A percentile compares a stretch with the other conserved stretches of the same genome.
phyloP scores from a whole-genome alignment of 352 stramenopile species.

The Globisporangium paddicum region DNA sequence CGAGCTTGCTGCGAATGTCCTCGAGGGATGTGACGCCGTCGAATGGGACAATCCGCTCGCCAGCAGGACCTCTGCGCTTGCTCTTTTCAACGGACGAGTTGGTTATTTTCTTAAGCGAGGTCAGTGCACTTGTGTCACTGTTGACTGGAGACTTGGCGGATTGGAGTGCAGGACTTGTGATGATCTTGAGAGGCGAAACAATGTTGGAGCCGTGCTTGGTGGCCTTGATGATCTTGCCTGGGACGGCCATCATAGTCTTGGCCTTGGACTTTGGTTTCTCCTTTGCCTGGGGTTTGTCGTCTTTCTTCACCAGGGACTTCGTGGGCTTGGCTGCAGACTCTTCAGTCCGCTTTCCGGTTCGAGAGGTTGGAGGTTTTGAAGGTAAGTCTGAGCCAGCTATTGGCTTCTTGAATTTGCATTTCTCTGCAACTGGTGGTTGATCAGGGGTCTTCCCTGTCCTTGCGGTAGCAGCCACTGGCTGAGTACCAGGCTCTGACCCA shows the following conservation, averaged over 20 bases:
- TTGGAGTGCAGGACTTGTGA: not conserved
- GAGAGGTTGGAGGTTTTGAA: conserved; percentile 7
- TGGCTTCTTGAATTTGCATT: conserved; percentile 16
- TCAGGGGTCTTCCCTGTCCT: conserved; percentile 12
- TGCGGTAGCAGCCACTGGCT: not conserved
- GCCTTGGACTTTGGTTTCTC: conserved; percentile 15
- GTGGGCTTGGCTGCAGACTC: not conserved
- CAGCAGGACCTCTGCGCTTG: conserved; percentile 12
- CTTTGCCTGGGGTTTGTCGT: conserved; percentile 18
- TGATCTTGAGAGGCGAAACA: conserved; percentile 9
- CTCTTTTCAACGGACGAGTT: conserved; percentile 29
- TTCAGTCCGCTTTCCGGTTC: conserved; percentile 12
- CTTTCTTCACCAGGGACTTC: conserved; percentile 8
- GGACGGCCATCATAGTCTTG: conserved; percentile 32
- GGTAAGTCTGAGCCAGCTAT: not conserved
- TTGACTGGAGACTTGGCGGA: not conserved
- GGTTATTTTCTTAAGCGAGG: conserved; percentile 26
- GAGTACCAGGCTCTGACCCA: conserved; percentile 2
- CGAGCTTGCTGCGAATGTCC: conserved; percentile 53
- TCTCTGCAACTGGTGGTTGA: not conserved
- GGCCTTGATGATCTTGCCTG: conserved; percentile 39
- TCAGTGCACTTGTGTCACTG: not conserved
- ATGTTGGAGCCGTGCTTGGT: conserved; percentile 17
- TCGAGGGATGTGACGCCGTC: conserved; percentile 40
- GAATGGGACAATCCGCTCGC: conserved; percentile 35